Evolutionary conservation across 352 stramenopile species (phyloP), one percentile per base, ranked within the genome.

Genomic region (Globisporangium abappressorium): DNA sequence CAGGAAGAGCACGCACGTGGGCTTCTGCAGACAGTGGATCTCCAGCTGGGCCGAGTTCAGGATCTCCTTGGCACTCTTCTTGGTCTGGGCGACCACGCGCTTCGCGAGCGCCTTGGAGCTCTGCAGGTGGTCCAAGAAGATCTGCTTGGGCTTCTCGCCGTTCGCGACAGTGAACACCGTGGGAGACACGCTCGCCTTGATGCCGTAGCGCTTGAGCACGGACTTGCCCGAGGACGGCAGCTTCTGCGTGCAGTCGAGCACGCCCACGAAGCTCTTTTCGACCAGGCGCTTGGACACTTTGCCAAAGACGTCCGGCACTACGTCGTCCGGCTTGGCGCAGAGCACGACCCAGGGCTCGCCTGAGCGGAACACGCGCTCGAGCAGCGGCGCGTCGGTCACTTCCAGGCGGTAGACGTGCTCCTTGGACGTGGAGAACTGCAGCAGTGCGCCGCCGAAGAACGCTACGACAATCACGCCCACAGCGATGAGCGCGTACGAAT

Each of bases 111-210:
- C 83, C 47, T 81, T 79, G 22, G 82, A 57, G 12, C 75, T 81
- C 64, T 90, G 78, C 65, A 95, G 57, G 56, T 94, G 72, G 24
- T 89, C 81, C 28, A 89, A 66, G 47, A 88, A 92, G 46, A 95
- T 72, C 75, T 85, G 85, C 63, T 93, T 85, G 54, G 84, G 85
- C 41, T 82, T 88, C 28, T 88, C 79, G 12, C 81, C 84, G 65
- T 95, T 93, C 0, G 85, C 83, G 24, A 94, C 78, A 0, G 84
- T 95, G 66, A 95, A 94, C 2, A 94, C 74, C 2, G 87, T 94
- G 51, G 85, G 85, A 14, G 66, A 75, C 38, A 93, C 85, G 67
- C 77, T 82, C 43, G 66, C 64, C 53, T 79, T 82, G 69, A 95
- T 83, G 49, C 77, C 72, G 65, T 91, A 94, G 46, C 82, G 80